Evolutionary conservation across 495 filamentous ascomycete species (phyloP), one percentile per base, ranked within the genome.

Genomic region (Aspergillus heteromorphus): DNA sequence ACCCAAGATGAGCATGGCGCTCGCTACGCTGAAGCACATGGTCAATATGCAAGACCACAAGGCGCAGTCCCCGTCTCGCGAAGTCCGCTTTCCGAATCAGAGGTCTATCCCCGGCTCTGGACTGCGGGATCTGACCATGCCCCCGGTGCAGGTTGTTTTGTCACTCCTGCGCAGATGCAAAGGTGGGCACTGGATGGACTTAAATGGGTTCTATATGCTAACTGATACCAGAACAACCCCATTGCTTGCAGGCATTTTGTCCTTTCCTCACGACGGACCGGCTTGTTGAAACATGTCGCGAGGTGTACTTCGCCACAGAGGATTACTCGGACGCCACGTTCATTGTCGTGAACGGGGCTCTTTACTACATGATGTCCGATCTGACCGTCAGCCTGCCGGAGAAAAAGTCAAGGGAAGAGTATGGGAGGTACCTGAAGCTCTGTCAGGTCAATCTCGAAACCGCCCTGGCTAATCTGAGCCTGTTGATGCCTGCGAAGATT

Each of bases 371-470:
- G 4, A 79, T 87, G 43, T 68, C 74, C 31, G 83, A 86, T 29
- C 67, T 69, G 31, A 71, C 70, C 21, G 58, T 70, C 13, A 52
- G 54, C 6, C 62, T 66, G 6, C 62, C 72, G 4, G 73, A 73
- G 0, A 41, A 50, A 2, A 52, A 53, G 17, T 20, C 40, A 4
- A 49, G 56, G 38, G 65, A 68, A n/a, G 63, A 73, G 40, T 77
- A 74, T 52, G 65, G 72, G 14, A 41, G 52, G 40, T 76, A 78
- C 58, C 62, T 63, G 6, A 48, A 63, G 20, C 58, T 81, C 25
- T 83, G 82, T 55, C 77, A 77, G 16, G 65, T 73, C 36, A 86
- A 86, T 30, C 58, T 87, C 16, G 83, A 87, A 60, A 78, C 71
- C 6, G 80, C 78, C 1, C 65, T 88, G 25, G 71, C 76, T 6